These are phyloP conservation scores for Euphorbia pulcherrima DNA, from an alignment of 345 rosid species.

Conservation along the genomic window DNA sequence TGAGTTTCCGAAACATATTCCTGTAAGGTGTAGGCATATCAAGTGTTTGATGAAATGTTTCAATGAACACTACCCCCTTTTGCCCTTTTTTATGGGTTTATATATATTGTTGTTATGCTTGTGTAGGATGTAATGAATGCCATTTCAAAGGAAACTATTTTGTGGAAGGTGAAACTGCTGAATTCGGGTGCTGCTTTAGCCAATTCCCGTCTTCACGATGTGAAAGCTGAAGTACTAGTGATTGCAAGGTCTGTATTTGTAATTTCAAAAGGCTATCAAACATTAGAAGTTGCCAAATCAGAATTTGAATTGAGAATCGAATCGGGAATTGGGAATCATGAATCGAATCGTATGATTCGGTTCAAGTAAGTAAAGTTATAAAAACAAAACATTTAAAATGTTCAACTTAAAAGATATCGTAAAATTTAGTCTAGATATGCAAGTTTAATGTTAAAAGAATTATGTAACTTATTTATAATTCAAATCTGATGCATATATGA, in stretches of 20 bases:
- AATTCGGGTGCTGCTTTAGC: conserved; percentile 62
- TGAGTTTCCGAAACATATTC: conserved; percentile 50
- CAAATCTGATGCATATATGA: no score
- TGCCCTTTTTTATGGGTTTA: no score
- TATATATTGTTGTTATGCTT: no score
- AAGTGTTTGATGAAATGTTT: no score
- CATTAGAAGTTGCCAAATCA: neutral
- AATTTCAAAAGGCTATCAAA: neutral
- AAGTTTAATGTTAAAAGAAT: no score
- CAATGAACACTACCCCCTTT: no score
- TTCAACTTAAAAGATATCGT: no score
- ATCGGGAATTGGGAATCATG: neutral
- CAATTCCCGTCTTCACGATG: conserved; percentile 78
- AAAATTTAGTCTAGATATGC: no score
- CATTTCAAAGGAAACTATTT: conserved; percentile 60
- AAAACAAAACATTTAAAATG: no score
- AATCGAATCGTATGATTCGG: neutral
- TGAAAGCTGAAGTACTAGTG: conserved; percentile 72
- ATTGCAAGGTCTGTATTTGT: conserved; percentile 50
- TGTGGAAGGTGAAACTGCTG: conserved; percentile 71
- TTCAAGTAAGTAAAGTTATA: neutral
- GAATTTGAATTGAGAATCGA: no score
- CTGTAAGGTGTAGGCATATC: conserved; percentile 53
- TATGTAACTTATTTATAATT: no score
- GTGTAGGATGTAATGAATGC: conserved; percentile 49